Conservation (phyloP, 2,329 filamentous ascomycete species). For the Alternaria conjuncta region DNA sequence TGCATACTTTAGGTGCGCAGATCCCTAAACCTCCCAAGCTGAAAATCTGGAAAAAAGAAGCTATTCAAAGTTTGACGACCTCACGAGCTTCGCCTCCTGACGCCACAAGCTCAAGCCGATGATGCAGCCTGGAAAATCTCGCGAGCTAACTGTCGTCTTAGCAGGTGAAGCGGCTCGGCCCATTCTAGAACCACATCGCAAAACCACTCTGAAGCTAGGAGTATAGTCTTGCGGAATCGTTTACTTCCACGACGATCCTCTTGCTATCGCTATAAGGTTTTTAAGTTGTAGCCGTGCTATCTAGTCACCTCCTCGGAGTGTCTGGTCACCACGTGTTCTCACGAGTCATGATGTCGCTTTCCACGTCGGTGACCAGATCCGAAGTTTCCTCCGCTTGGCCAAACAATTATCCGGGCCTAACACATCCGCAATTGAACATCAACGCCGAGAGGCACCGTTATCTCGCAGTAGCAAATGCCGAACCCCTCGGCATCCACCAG, state of each 20-base stretch:
- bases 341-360: conserved; percentile 7
- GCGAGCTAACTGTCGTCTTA: background rate
- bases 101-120: background rate
- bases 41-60: background rate
- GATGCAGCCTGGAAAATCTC: background rate
- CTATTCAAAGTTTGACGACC: background rate
- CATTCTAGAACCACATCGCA: background rate
- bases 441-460: background rate
- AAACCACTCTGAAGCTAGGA: background rate
- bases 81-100: background rate
- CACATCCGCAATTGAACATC: background rate
- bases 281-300: background rate
- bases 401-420: conserved; percentile 6
- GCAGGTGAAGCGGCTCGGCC: conserved; percentile 5
- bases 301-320: background rate
- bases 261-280: background rate
- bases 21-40: background rate
- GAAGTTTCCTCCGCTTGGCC: background rate
- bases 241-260: background rate
- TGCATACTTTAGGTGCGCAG: background rate
- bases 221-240: background rate
- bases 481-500: conserved; percentile 3
- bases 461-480: conserved; percentile 10
- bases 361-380: conserved; percentile 1
- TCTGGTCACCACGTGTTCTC: background rate